Evolutionary conservation across 164 flowering plant genomes (phyloP).

Genomic region (Vitis cinerea): DNA sequence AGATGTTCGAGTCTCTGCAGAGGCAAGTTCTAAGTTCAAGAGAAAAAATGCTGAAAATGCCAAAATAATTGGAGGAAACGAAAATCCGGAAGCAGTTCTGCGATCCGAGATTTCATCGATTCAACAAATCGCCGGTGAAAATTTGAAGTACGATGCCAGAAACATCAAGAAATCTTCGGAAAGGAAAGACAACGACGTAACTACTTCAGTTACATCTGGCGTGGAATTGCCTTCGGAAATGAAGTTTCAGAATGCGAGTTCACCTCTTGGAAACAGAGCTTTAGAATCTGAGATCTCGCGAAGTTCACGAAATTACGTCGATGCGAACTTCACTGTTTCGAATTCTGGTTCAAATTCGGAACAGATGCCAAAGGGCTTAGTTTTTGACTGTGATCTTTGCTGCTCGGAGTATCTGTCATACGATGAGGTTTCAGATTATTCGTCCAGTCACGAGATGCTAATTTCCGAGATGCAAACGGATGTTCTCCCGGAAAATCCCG

Average conservation of each 20-base stretch:
- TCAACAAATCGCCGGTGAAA: conserved; percentile 15
- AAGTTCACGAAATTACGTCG: conserved; percentile 10
- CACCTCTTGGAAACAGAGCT: conserved; percentile 14
- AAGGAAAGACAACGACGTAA: conserved; percentile 15
- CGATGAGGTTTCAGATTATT: conserved; percentile 33
- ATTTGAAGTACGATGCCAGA: background rate
- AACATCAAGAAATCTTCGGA: conserved; percentile 14
- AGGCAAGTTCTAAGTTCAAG: conserved; percentile 13
- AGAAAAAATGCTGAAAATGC: conserved; percentile 3
- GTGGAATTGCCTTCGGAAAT: conserved; percentile 22
- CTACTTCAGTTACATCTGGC: conserved; percentile 20
- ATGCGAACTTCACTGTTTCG: conserved; percentile 9
- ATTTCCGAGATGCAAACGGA: conserved; percentile 43
- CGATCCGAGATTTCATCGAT: conserved; percentile 35
- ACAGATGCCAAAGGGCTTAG: conserved; percentile 14
- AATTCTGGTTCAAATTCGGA: conserved; percentile 25
- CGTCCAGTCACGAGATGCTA: conserved; percentile 32
- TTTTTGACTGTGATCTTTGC: conserved; percentile 38
- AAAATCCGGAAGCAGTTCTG: conserved; percentile 20
- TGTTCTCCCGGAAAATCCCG: conserved; percentile 29
- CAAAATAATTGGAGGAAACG: conserved; percentile 16
- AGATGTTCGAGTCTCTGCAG: conserved; percentile 10
- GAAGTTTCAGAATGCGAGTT: background rate
- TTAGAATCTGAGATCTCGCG: conserved; percentile 16
- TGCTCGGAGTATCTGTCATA: conserved; percentile 37